Evolutionary conservation across 2,329 filamentous ascomycete genomes (phyloP), one percentile per base, ranked within the genome.

Genomic region (Phyllosticta citriasiana): DNA sequence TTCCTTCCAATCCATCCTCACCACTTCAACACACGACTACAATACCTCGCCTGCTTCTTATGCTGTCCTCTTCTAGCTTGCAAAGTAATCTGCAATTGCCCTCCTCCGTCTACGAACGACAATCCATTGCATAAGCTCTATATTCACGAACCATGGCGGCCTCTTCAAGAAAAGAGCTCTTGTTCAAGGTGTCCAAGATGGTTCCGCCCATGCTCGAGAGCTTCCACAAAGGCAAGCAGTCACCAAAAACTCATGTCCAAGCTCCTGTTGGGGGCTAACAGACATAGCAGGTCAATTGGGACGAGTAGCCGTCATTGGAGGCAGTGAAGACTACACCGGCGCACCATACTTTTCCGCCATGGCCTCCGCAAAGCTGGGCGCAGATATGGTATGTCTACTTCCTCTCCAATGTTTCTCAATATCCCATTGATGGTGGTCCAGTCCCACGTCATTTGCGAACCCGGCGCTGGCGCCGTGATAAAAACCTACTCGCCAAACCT

Each of bases 281-380:
- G 7, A 4, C 51, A 4, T 22, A n/a, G 4, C 67, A 96, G 93
- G 94, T 63, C 93, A 97, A 76, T 82, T 96, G 66, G 94, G 94
- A 4, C 85, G 94, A 60, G 86, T 99, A 59, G 94, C 86, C 58
- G 94, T 99, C 62, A 94, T 99, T 66, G 94, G 94, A 57, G 94
- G 94, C 51, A 96, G 91, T 71, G 87, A 93, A 72, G 93, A 97
- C 76, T 99, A 97, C 73, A 97, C 94, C 1, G 94, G 94, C 47
- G 94, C 94, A 62, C 94, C 94, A 12, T 99, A 96, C 78, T 99
- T 99, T 77, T 97, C 93, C 22, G 92, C 93, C 65, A 97, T 97
- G 86, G 94, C 94, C 12, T 96, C 91, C 66, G 94, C 94, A 55
- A 85, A 88, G 69, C 78, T 97, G 62, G 94, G 93, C 74, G 91